Evolutionary conservation across 306 rosid species (phyloP).

Genomic region (Inga laurina): DNA sequence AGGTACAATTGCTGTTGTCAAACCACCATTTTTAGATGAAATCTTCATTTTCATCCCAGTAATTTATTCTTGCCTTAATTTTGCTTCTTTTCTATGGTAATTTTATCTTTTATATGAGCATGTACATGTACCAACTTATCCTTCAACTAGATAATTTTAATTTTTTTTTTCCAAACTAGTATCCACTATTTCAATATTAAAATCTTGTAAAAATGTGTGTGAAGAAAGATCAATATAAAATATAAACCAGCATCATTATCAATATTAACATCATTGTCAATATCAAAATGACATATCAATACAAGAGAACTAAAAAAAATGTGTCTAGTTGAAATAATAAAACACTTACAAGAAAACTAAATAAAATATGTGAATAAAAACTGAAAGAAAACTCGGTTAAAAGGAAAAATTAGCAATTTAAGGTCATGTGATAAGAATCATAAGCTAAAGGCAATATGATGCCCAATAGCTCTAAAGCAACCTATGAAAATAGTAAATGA

Average conservation of each 20-base stretch:
- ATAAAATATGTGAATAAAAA: no score
- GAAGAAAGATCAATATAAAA: neutral
- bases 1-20: neutral
- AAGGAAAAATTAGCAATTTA: neutral
- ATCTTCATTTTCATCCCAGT: neutral
- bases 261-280: no score
- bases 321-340: neutral
- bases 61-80: neutral
- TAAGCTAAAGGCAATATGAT: neutral
- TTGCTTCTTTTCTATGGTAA: neutral
- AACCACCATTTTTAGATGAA: neutral
- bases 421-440: neutral
- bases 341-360: neutral
- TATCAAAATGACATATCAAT: no score
- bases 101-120: neutral
- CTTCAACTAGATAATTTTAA: neutral
- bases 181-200: neutral
- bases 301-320: neutral
- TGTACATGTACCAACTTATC: neutral
- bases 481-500: neutral
- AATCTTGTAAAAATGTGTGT: neutral
- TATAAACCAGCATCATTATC: neutral
- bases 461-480: neutral
- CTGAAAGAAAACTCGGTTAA: neutral
- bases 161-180: neutral